phyloP scores from a whole-genome alignment of 2,329 filamentous ascomycete species.

The Colletotrichum gloeosporioides region DNA sequence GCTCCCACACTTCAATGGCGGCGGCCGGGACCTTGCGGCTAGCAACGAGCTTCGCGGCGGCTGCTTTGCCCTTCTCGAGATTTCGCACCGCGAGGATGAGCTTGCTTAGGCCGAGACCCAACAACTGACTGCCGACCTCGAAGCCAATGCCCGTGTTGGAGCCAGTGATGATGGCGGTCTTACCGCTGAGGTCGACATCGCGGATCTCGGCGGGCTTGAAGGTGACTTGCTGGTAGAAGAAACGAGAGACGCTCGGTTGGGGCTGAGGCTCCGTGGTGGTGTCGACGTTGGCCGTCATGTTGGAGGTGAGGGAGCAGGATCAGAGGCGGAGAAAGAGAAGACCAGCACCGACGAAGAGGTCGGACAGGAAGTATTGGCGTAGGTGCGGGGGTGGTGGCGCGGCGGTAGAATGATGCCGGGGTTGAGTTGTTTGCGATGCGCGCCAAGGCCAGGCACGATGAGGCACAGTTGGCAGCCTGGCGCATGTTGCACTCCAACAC shows the following conservation, averaged over 20 bases:
- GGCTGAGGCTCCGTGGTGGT: not conserved
- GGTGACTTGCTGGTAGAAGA: not conserved
- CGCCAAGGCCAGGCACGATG: no score
- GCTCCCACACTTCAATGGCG: constrained; percentile 32
- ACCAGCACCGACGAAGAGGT: not conserved
- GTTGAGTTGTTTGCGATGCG: no score
- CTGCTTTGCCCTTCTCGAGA: constrained; percentile 30
- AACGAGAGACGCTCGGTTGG: not conserved
- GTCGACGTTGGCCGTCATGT: not conserved
- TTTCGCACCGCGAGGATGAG: constrained; percentile 40
- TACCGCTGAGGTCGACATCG: not conserved
- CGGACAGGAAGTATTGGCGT: not conserved
- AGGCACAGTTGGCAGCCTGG: no score
- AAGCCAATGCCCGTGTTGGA: constrained; percentile 30
- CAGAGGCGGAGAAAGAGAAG: not conserved
- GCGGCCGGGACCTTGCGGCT: not conserved
- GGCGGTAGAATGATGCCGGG: no score
- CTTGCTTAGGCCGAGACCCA: constrained; percentile 24
- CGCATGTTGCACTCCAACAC: no score
- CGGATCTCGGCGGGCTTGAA: not conserved
- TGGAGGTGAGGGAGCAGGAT: not conserved
- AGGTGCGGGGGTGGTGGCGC: not conserved
- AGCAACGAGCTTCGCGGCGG: not conserved
- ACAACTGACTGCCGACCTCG: constrained; percentile 27
- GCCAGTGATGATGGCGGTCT: constrained; percentile 27